Conservation (phyloP, 495 filamentous ascomycete species). For the Podospora pseudopauciseta region DNA sequence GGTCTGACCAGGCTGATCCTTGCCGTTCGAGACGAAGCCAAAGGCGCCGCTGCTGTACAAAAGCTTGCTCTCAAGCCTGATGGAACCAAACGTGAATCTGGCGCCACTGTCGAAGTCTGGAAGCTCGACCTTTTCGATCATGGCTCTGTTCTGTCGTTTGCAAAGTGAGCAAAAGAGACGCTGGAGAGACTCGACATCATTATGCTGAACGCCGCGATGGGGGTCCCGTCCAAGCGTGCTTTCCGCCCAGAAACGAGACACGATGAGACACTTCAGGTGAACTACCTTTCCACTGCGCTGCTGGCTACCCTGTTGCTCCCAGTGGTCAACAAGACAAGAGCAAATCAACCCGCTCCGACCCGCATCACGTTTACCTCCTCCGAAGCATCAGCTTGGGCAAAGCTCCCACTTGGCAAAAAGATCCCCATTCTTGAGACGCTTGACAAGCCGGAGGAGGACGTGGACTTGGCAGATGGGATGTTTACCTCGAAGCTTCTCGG, state of each 20-base stretch:
- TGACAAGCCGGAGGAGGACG: slow-evolving; percentile 26
- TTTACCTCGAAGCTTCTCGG: slow-evolving; percentile 40
- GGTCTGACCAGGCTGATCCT: slow-evolving; percentile 10
- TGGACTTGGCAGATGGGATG: slow-evolving; percentile 30
- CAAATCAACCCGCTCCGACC: neutral
- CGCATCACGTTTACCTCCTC: neutral
- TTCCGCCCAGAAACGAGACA: slow-evolving; percentile 45
- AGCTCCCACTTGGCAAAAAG: neutral
- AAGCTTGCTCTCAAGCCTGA: slow-evolving; percentile 35
- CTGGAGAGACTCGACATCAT: slow-evolving; percentile 46
- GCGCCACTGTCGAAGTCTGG: slow-evolving; percentile 50
- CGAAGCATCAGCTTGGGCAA: slow-evolving; percentile 4
- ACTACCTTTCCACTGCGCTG: slow-evolving; percentile 48
- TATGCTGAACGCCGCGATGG: slow-evolving; percentile 53
- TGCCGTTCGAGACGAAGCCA: slow-evolving; percentile 20
- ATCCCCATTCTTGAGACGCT: slow-evolving; percentile 36
- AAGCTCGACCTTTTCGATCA: slow-evolving; percentile 49
- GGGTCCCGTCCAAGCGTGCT: slow-evolving; percentile 16
- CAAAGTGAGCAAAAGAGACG: slow-evolving; percentile 29
- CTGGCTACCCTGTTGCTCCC: slow-evolving; percentile 51
- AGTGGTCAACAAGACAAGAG: slow-evolving; percentile 35
- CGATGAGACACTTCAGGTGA: slow-evolving; percentile 45
- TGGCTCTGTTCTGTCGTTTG: slow-evolving; percentile 46
- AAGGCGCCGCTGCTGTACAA: slow-evolving; percentile 42
- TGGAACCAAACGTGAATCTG: slow-evolving; percentile 21